These are phyloP conservation scores for Amauroascus niger DNA, from an alignment of 2,329 filamentous ascomycete species.

Conservation along the genomic window DNA sequence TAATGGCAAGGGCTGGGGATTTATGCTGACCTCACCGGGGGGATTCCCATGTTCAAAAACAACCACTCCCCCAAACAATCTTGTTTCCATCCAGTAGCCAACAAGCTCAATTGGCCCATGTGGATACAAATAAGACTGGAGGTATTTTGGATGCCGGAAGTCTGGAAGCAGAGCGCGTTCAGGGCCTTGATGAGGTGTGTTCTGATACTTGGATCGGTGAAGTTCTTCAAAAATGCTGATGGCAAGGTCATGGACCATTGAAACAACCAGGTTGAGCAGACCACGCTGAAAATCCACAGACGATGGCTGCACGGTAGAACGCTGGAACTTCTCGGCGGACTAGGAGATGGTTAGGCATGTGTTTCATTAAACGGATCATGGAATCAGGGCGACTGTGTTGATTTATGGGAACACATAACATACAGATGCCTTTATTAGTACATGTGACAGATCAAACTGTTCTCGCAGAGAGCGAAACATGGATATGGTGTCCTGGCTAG, in stretches of 20 bases:
- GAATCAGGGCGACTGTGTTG: neutral
- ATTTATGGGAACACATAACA: slow-evolving; percentile 3
- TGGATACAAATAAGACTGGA: slow-evolving; percentile 18
- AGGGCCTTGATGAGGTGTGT: slow-evolving; percentile 4
- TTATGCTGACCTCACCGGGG: slow-evolving; percentile 9
- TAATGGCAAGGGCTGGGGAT: neutral
- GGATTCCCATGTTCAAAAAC: slow-evolving; percentile 19
- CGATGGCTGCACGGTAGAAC: slow-evolving; percentile 5
- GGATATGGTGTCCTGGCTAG: slow-evolving; percentile 8
- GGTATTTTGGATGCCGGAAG: slow-evolving; percentile 1
- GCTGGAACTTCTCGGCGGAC: slow-evolving; percentile 10
- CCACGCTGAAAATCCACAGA: slow-evolving; percentile 9
- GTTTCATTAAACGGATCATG: neutral
- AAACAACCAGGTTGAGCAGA: slow-evolving; percentile 11
- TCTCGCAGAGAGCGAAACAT: slow-evolving; percentile 11
- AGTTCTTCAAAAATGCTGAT: slow-evolving; percentile 11
- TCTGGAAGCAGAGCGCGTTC: slow-evolving; percentile 5
- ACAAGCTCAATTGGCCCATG: slow-evolving; percentile 21
- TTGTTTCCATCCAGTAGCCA: slow-evolving; percentile 23
- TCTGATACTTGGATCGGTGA: slow-evolving; percentile 10
- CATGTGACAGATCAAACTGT: slow-evolving; percentile 4
- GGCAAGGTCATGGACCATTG: slow-evolving; percentile 11
- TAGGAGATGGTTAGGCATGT: slow-evolving; percentile 4
- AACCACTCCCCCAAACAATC: slow-evolving; percentile 23
- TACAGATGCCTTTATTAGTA: slow-evolving; percentile 11